Base-by-base conservation (phyloP, 139 green algal genomes). In the Haematococcus lacustris region DNA sequence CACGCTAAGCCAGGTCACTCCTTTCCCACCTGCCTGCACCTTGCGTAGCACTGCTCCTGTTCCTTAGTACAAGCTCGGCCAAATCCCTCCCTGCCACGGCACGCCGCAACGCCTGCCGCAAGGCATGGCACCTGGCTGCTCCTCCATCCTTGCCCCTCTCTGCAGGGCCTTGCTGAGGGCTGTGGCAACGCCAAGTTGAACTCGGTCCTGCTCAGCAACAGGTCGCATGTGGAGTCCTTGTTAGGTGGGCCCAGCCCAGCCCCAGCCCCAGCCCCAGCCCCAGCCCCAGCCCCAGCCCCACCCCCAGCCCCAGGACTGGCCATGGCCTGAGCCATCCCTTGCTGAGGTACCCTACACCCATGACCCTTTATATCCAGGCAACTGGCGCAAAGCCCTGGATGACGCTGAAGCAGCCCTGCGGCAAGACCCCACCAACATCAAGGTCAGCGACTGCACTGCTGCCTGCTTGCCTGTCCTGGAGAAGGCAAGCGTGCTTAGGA, bases 211-310 rank as follows among this genome's bases (percentile, higher is more conserved):
- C 73, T 74, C 73, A 83, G 77, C 82, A 96, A 96, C 71, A 75
- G 89, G 7, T 85, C 91, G 0, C 91, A 96, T n/a, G 88, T 88
- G 28, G 77, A 95, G 41, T 78, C 91, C n/a, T 51, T 90, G 30
- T 78, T 95, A 23, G 85, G 83, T 88, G 60, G 43, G 77, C 43
- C 57, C 26, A 73, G 37, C 23, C 3, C 6, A 17, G 38, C 30
- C 30, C 13, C 7, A 17, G 21, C 6, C 59, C 26, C 17, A 23
- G 6, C 21, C 33, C 28, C 17, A n/a, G n/a, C n/a, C n/a, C n/a
- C n/a, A n/a, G n/a, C n/a, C n/a, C n/a, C n/a, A n/a, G n/a, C n/a
- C n/a, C n/a, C n/a, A n/a, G n/a, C n/a, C n/a, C n/a, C n/a, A n/a
- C n/a, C n/a, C n/a, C n/a, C n/a, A n/a, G n/a, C n/a, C n/a, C n/a